phyloP scores from a whole-genome alignment of 305 asterid genomes.

The Withania somnifera region DNA sequence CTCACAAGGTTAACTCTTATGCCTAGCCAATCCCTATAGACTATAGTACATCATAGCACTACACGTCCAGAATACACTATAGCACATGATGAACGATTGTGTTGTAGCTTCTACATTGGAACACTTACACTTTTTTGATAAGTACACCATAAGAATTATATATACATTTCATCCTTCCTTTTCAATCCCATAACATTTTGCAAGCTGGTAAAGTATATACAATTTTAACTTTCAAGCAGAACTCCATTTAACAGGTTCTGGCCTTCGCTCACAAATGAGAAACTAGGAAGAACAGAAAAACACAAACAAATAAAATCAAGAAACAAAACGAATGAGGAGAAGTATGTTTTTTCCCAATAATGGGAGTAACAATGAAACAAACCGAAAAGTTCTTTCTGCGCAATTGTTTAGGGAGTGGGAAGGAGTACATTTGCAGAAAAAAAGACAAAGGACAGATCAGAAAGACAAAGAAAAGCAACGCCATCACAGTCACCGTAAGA shows the following conservation, averaged over 20 bases:
- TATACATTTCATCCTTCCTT: background rate
- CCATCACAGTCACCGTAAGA: background rate
- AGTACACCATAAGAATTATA: background rate
- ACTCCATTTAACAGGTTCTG: background rate
- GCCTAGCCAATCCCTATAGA: background rate
- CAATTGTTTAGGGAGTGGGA: background rate
- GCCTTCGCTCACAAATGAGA: background rate
- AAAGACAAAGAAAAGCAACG: background rate
- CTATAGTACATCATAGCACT: background rate
- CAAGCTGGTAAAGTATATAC: background rate
- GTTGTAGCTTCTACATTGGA: background rate
- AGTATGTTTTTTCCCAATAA: background rate
- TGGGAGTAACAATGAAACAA: background rate
- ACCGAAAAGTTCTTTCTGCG: background rate
- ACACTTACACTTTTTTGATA: background rate
- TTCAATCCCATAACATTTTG: background rate
- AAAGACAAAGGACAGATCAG: background rate
- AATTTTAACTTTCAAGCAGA: background rate
- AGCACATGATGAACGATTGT: background rate
- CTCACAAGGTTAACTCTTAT: background rate
- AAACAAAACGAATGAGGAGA: background rate
- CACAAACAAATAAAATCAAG: background rate
- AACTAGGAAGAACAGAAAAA: background rate
- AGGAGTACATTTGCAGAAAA: background rate
- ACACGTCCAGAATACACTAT: background rate